Evolutionary conservation across 495 filamentous ascomycete genomes (phyloP), one percentile per base, ranked within the genome.

Genomic region (Annulohypoxylon bovei): DNA sequence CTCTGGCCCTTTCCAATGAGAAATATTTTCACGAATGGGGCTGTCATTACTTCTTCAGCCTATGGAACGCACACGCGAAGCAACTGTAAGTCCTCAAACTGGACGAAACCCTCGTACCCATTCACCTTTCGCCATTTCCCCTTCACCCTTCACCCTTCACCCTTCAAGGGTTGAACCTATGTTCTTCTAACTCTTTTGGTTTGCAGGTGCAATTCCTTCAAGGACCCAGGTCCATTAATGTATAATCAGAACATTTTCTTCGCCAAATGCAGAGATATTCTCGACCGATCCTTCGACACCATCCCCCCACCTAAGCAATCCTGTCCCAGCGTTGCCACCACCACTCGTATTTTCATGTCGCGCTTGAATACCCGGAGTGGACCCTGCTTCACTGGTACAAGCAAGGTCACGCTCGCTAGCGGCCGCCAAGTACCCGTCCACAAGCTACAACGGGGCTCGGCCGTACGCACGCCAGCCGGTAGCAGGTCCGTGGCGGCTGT

Each of bases 141-240:
- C n/a, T n/a, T n/a, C n/a, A n/a, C n/a, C n/a, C n/a, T n/a, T n/a
- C n/a, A n/a, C n/a, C n/a, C n/a, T n/a, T n/a, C n/a, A n/a, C n/a
- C 18, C 9, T 49, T 49, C 25, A 8, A 11, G 6, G 44, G 14
- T 49, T 49, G 11, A 12, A 25, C 20, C 44, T 25, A 25, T 28
- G 9, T 50, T 28, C 25, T 50, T 28, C 25, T 50, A 28, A 50
- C 46, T 6, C 3, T 3, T 28, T 50, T 5, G 18, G n/a, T 3
- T n/a, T 7, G 22, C 42, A 76, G 75, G 20, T 82, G 82, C 59
- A 84, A 83, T 62, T 75, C 77, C 6, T 84, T 84, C 78, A 82
- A 81, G 62, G 83, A 85, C 52, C 71, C 80, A 1, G 82, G 82
- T 14, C 81, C 82, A 16, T 71, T 81, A 25, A 76, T 73, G 67